Evolutionary conservation across 73 alveolate species (phyloP).

Genomic region (Paramecium tetraurelia): DNA sequence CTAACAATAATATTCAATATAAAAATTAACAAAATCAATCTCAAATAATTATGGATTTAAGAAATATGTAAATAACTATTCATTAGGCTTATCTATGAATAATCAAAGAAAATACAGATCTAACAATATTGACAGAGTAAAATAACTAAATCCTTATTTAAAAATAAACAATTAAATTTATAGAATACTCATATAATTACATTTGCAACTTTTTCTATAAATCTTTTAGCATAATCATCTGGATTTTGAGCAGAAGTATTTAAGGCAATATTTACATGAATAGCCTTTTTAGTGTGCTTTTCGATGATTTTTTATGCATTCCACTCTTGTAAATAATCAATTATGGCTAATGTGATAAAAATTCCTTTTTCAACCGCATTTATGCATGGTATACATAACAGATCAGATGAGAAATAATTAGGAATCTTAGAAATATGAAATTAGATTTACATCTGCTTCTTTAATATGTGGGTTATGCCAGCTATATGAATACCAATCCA

Average conservation of each 20-base stretch:
- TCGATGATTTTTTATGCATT: neutral
- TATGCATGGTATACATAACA: neutral
- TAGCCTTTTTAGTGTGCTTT: neutral
- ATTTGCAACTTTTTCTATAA: conserved; percentile 3
- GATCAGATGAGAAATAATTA: neutral
- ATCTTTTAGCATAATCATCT: conserved; percentile 18
- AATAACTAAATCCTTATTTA: too few species aligned
- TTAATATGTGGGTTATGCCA: neutral
- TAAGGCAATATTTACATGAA: neutral
- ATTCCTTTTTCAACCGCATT: neutral
- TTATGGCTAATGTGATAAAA: neutral
- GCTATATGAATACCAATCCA: conserved; percentile 37
- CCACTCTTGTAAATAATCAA: neutral
- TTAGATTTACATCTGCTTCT: neutral
- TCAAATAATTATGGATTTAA: too few species aligned
- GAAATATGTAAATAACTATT: too few species aligned
- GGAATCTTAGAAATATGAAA: neutral
- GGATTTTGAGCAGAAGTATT: conserved; percentile 11
- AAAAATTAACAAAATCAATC: too few species aligned
- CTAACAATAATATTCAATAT: too few species aligned
- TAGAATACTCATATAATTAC: neutral
- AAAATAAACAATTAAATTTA: neutral
- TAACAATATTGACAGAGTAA: too few species aligned
- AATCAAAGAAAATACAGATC: too few species aligned
- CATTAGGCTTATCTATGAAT: too few species aligned